Evolutionary conservation across 1,284 basidiomycete genomes (phyloP).

Genomic region (Marasmius fiardii): DNA sequence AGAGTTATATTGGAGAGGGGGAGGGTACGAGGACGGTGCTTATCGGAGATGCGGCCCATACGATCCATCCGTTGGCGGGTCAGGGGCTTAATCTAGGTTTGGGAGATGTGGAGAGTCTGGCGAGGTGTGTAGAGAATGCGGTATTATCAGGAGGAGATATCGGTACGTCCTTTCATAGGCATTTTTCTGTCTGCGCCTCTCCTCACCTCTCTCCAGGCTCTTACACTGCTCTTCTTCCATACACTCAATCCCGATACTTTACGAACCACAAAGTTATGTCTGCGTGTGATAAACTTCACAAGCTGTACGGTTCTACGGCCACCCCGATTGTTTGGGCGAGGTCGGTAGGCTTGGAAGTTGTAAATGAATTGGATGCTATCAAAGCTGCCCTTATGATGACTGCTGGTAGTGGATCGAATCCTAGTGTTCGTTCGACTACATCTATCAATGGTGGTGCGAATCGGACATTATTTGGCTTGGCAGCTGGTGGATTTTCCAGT

Average conservation of each 20-base stretch:
- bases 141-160: constrained; percentile 72
- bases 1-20: constrained; percentile 79
- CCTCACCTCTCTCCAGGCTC: constrained; percentile 50
- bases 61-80: constrained; percentile 94
- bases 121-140: constrained; percentile 57
- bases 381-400: constrained; percentile 82
- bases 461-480: constrained; percentile 14
- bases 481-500: constrained; percentile 15
- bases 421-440: constrained; percentile 1
- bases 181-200: not conserved
- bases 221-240: constrained; percentile 71
- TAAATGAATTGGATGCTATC: constrained; percentile 83
- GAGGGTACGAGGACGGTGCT: constrained; percentile 74
- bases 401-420: constrained; percentile 64
- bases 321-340: constrained; percentile 81
- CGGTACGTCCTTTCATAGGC: constrained; percentile 42
- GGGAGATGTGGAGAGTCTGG: constrained; percentile 76
- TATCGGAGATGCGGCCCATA: constrained; percentile 96
- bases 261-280: constrained; percentile 84
- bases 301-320: constrained; percentile 69
- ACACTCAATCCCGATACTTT: constrained; percentile 79
- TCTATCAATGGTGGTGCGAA: constrained; percentile 5
- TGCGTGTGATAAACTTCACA: constrained; percentile 85
- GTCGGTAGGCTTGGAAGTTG: constrained; percentile 82
- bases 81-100: constrained; percentile 95